Conservation (phyloP, 257 asterid species). For the Ilex aquifolium region DNA sequence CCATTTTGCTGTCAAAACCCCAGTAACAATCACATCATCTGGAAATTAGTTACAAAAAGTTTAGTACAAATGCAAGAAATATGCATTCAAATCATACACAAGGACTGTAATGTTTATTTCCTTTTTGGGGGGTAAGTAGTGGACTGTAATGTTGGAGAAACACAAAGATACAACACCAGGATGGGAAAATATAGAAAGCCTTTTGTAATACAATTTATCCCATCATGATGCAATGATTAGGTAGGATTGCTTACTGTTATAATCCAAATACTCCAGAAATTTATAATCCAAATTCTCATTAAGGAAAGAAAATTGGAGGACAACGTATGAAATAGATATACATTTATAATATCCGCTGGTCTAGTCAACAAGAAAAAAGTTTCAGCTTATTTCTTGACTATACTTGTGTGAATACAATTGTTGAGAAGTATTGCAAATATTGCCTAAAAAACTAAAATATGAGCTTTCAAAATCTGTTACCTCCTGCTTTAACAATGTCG, state of each 20-base stretch:
- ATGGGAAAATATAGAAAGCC: neutral
- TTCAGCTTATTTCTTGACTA: neutral
- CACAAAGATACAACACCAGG: neutral
- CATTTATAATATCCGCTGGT: too few species aligned
- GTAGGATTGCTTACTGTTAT: too few species aligned
- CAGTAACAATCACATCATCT: slow-evolving; percentile 94
- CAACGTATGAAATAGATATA: too few species aligned
- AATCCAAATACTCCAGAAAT: too few species aligned
- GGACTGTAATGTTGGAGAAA: neutral
- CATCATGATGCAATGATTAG: too few species aligned
- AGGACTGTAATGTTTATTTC: too few species aligned
- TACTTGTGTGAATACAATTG: neutral
- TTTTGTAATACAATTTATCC: neutral
- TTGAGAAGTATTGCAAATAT: neutral
- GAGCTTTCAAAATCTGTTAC: slow-evolving; percentile 27
- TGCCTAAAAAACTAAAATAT: neutral
- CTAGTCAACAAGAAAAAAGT: neutral
- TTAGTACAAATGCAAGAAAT: slow-evolving; percentile 2
- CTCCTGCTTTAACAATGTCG: slow-evolving; percentile 97
- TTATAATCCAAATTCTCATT: too few species aligned
- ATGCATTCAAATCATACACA: neutral
- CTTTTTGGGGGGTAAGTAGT: too few species aligned
- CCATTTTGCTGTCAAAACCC: slow-evolving; percentile 92
- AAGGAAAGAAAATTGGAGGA: too few species aligned
- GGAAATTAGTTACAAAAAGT: slow-evolving; percentile 23